Evolutionary conservation across 108 stramenopile species (phyloP), one percentile per base, ranked within the genome.

Genomic region (Cyclotella cryptica): DNA sequence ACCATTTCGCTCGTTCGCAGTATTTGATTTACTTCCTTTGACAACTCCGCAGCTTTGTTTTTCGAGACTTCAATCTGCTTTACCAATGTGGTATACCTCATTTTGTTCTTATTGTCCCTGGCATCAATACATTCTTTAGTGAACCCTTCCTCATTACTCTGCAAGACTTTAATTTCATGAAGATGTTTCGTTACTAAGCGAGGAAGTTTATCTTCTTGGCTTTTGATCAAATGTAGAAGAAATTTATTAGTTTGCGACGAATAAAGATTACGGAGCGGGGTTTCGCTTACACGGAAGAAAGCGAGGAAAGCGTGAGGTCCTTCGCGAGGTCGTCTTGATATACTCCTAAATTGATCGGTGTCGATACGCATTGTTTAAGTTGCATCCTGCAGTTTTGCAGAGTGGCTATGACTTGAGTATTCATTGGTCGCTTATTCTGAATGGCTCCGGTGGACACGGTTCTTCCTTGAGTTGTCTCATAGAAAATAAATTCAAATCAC

Each of bases 41-140:
- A 58, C 9, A 75, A 27, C 53, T 75, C 66, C 28, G 40, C 27
- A 14, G 55, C 57, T 29, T 47, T 75, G 15, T 67, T 75, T 28
- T 43, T 58, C 4, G 44, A 53, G 21, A 75, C 66, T 17, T 3
- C 43, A 10, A 52, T 41, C 22, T 75, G 53, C 27, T 75, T 42
- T 6, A 46, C 45, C 5, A 18, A 21, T 0, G 65, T 66, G 18
- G 66, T 67, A 27, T 75, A 67, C 55, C 45, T 26, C 52, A 45
- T 57, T 62, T 75, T 75, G 26, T 67, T 66, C 29, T 65, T 13
- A 18, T 49, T 18, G 27, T 47, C 43, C 18, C 59, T 75, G 29
- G 24, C 22, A 11, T 52, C 24, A 26, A 43, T 41, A 42, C 49
- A 64, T 10, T 9, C 35, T 15, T 30, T 18, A 5, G 59, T 54